These are phyloP conservation scores for Atkinsonella hypoxylon DNA, from an alignment of 2,329 filamentous ascomycete genomes.

Conservation along the genomic window DNA sequence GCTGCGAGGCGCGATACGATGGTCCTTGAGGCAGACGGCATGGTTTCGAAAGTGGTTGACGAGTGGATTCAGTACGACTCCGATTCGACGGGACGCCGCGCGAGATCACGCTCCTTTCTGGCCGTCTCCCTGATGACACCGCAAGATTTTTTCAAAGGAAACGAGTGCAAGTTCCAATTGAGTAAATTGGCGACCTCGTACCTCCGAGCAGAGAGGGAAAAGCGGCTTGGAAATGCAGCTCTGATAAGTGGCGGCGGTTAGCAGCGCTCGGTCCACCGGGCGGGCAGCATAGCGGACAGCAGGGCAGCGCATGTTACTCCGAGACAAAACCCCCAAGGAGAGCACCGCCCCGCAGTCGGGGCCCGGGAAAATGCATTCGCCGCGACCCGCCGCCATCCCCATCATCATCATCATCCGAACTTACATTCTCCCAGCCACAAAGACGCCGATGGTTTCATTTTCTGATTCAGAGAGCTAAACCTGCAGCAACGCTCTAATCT, in stretches of 20 bases:
- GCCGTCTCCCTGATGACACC: too few relatives aligned
- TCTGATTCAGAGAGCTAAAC: not conserved
- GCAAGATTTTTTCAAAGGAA: not conserved
- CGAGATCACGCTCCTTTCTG: not conserved
- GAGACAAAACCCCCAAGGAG: too few relatives aligned
- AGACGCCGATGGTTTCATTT: slow-evolving; percentile 8
- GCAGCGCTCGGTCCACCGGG: not conserved
- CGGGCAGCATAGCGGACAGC: too few relatives aligned
- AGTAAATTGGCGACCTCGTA: not conserved
- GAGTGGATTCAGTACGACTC: not conserved
- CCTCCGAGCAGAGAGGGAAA: slow-evolving; percentile 2
- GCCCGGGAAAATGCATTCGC: slow-evolving; percentile 25
- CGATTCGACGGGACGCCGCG: not conserved
- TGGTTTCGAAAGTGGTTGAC: slow-evolving; percentile 6
- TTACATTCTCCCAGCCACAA: slow-evolving; percentile 2
- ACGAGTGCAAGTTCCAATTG: not conserved
- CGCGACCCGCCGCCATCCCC: slow-evolving; percentile 11
- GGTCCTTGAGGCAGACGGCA: slow-evolving; percentile 21
- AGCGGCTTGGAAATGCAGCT: slow-evolving; percentile 9
- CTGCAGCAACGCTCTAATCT: not conserved
- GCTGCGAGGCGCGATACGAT: slow-evolving; percentile 21
- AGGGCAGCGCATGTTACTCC: not conserved
- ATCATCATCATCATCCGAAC: slow-evolving; percentile 12
- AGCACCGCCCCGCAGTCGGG: slow-evolving; percentile 7
- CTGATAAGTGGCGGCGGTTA: slow-evolving; percentile 10